These are phyloP conservation scores for Lachnellula willkommii DNA, from an alignment of 2,329 filamentous ascomycete species.

Conservation along the genomic window DNA sequence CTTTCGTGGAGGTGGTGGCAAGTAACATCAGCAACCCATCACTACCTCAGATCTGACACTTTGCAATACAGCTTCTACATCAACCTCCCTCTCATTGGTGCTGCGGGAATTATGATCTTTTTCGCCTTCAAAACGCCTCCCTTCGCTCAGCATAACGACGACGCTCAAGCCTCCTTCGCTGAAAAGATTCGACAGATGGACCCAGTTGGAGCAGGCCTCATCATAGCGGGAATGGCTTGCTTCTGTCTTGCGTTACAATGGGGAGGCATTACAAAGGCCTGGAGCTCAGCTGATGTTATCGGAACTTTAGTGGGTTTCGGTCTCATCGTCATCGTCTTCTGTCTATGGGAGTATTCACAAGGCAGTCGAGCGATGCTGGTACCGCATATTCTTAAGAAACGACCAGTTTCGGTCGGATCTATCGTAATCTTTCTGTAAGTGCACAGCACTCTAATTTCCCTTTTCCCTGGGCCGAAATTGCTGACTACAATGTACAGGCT, in stretches of 20 bases:
- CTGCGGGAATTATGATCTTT: conserved; percentile 33
- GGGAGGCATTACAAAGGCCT: conserved; percentile 37
- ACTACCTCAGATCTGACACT: not conserved
- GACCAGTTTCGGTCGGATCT: not conserved
- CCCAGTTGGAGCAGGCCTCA: conserved; percentile 36
- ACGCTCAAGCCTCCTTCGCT: conserved; percentile 28
- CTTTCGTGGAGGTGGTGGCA: conserved; percentile 34
- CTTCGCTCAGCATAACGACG: not conserved
- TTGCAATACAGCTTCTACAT: conserved; percentile 20
- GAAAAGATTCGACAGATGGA: conserved; percentile 45
- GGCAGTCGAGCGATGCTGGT: conserved; percentile 29
- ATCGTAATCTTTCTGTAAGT: conserved; percentile 3
- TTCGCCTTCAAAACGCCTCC: conserved; percentile 38
- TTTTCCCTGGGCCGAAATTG: too few species aligned
- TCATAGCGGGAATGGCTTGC: conserved; percentile 38
- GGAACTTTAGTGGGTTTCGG: conserved; percentile 36
- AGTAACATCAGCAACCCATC: not conserved
- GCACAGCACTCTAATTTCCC: not conserved
- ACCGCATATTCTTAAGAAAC: not conserved
- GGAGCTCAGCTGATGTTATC: conserved; percentile 36
- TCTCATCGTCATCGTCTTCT: conserved; percentile 28
- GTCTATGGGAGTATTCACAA: conserved; percentile 32
- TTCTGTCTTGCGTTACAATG: conserved; percentile 41
- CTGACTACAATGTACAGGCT: too few species aligned
- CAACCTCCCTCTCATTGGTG: conserved; percentile 37